phyloP scores from a whole-genome alignment of 345 rosid species.

The Clausena lansium region DNA sequence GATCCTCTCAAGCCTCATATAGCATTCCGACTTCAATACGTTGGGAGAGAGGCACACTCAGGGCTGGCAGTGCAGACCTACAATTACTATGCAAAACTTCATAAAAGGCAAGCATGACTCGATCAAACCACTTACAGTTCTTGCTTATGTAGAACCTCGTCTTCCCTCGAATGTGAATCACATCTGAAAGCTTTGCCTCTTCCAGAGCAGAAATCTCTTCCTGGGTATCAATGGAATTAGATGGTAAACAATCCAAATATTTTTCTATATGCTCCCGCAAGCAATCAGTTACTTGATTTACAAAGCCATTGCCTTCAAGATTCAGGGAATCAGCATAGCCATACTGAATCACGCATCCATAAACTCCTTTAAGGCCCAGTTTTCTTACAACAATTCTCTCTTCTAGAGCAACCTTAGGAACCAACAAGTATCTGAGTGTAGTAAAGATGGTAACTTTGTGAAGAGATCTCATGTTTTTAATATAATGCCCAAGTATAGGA shows the following conservation, averaged over 20 bases:
- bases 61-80: constrained; percentile 59
- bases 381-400: constrained; percentile 47
- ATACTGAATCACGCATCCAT: constrained; percentile 56
- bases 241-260: not conserved
- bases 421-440: constrained; percentile 59
- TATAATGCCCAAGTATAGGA: constrained; percentile 71
- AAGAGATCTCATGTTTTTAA: constrained; percentile 78
- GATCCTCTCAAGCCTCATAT: constrained; percentile 45
- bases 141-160: constrained; percentile 52
- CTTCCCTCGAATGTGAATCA: constrained; percentile 61
- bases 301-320: constrained; percentile 52
- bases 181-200: constrained; percentile 43
- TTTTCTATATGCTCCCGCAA: constrained; percentile 35
- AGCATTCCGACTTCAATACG: constrained; percentile 67
- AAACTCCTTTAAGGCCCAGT: constrained; percentile 44
- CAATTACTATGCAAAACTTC: constrained; percentile 60
- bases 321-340: constrained; percentile 66
- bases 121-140: constrained; percentile 50
- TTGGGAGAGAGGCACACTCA: constrained; percentile 48
- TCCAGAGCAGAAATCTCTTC: constrained; percentile 41
- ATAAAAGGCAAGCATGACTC: constrained; percentile 53
- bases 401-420: constrained; percentile 53
- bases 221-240: constrained; percentile 16
- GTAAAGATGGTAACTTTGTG: constrained; percentile 76
- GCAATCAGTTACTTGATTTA: constrained; percentile 42